phyloP scores from a whole-genome alignment of 1,284 basidiomycete species.

The Vanrija sp. region DNA sequence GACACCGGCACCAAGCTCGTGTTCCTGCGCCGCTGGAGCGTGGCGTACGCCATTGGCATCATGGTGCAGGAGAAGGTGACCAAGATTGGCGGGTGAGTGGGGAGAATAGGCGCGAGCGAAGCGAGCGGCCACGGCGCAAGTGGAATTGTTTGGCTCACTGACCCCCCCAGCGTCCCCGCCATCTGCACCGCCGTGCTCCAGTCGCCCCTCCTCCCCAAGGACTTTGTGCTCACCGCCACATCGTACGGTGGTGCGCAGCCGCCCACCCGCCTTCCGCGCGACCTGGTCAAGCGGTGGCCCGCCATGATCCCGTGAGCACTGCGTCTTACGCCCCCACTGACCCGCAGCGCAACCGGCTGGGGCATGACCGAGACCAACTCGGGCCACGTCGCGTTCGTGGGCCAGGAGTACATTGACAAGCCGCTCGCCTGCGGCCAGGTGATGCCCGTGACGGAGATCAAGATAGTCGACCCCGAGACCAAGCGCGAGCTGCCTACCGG shows the following conservation, averaged over 20 bases:
- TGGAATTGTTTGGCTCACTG: background rate
- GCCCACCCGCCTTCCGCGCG: slow-evolving; percentile 27
- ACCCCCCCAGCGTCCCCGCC: slow-evolving; percentile 25
- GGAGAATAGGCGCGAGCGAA: background rate
- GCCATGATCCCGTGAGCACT: slow-evolving; percentile 1
- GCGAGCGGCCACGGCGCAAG: background rate
- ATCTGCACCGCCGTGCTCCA: slow-evolving; percentile 37
- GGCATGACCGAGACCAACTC: slow-evolving; percentile 45
- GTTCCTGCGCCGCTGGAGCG: slow-evolving; percentile 34
- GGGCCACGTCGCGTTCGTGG: slow-evolving; percentile 32
- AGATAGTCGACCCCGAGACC: slow-evolving; percentile 35
- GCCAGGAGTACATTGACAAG: slow-evolving; percentile 33
- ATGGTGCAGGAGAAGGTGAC: slow-evolving; percentile 33
- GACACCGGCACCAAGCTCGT: slow-evolving; percentile 39
- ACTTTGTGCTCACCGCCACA: slow-evolving; percentile 27
- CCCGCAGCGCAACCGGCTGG: slow-evolving; percentile 24
- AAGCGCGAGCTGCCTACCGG: slow-evolving; percentile 19
- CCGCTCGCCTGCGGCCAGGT: slow-evolving; percentile 21
- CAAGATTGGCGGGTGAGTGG: slow-evolving; percentile 36
- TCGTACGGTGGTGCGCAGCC: slow-evolving; percentile 44
- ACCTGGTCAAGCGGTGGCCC: slow-evolving; percentile 31
- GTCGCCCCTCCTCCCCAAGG: slow-evolving; percentile 27
- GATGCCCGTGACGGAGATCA: slow-evolving; percentile 32
- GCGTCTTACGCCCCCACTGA: no score
- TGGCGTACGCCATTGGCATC: slow-evolving; percentile 28